Evolutionary conservation across 2,329 filamentous ascomycete genomes (phyloP).

Genomic region (Beauveria caledonica): DNA sequence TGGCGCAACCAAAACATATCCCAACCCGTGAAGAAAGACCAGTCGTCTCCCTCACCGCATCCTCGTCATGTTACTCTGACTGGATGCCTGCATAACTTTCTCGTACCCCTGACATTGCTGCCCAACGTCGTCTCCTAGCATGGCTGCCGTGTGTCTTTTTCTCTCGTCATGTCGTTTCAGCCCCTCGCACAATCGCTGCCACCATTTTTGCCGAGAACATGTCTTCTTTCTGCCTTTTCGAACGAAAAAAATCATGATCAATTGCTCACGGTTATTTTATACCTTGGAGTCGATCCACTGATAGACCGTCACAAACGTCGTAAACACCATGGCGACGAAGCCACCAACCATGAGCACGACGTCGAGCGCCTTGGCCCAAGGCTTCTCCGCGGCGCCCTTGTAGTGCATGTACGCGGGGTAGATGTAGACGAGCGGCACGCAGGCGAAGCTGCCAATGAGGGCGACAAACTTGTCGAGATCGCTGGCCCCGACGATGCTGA

Average conservation of each 20-base stretch:
- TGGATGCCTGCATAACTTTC: background rate
- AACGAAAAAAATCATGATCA: background rate
- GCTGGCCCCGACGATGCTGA: constrained; percentile 56
- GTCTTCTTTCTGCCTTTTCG: no score
- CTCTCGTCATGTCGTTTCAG: background rate
- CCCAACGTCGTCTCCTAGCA: background rate
- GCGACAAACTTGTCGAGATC: constrained; percentile 69
- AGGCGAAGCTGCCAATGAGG: constrained; percentile 64
- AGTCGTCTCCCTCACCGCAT: background rate
- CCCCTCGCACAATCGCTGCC: background rate
- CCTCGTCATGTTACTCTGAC: background rate
- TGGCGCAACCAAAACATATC: background rate
- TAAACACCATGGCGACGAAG: constrained; percentile 61
- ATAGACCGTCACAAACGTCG: constrained; percentile 50
- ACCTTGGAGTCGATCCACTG: constrained; percentile 25
- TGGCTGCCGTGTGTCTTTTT: background rate
- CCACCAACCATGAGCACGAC: constrained; percentile 56
- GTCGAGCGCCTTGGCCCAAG: constrained; percentile 49
- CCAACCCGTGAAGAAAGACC: background rate
- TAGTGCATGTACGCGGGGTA: constrained; percentile 67
- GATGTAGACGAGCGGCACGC: constrained; percentile 69
- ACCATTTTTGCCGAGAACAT: background rate
- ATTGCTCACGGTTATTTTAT: background rate
- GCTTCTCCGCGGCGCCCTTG: constrained; percentile 53
- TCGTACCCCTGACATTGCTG: background rate